Evolutionary conservation across 306 rosid species (phyloP), one percentile per base, ranked within the genome.

Genomic region (Spatholobus suberectus): DNA sequence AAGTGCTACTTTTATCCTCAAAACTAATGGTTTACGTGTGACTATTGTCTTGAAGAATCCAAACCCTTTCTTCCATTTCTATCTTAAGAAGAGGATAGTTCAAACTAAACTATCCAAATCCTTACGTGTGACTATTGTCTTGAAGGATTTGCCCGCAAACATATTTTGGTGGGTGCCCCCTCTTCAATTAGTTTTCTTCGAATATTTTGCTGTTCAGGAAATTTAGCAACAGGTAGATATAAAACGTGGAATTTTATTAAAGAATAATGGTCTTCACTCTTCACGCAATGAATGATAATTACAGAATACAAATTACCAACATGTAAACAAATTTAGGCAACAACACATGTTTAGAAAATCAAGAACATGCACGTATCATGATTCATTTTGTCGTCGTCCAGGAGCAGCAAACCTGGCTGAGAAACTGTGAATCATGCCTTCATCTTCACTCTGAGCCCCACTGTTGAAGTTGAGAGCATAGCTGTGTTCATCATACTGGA

Each of bases 401-500:
- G 91, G 89, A 78, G 85, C 89, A 35, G 91, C 44, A 73, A 88
- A 94, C 70, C 96, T 83, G 0, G 91, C 12, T 1, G 92, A 81
- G 83, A 89, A 91, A 41, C 77, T 79, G 8, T 78, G 88, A 71
- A 79, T 89, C 47, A 84, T 67, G 52, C 65, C 85, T 9, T 84
- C 93, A 12, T 90, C 93, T 59, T 85, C 95, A 11, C 88, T 83
- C 7, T 72, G 89, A 29, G 85, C 59, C 0, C 84, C 88, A 1
- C 85, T 66, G 7, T 92, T 89, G 47, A 94, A 94, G 79, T 94
- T 94, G 6, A 94, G 92, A 77, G 91, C 94, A 73, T 96, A 96
- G 80, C 92, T 91, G 1, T 85, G 89, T 44, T 89, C 84, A 71
- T 96, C 98, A 18, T 93, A 96, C 52, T 76, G 91, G 49, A 90